A percentile compares a stretch with the other conserved stretches of the same genome.
phyloP scores from a whole-genome alignment of 2,329 filamentous ascomycete species.

The Pseudopyricularia javanii region DNA sequence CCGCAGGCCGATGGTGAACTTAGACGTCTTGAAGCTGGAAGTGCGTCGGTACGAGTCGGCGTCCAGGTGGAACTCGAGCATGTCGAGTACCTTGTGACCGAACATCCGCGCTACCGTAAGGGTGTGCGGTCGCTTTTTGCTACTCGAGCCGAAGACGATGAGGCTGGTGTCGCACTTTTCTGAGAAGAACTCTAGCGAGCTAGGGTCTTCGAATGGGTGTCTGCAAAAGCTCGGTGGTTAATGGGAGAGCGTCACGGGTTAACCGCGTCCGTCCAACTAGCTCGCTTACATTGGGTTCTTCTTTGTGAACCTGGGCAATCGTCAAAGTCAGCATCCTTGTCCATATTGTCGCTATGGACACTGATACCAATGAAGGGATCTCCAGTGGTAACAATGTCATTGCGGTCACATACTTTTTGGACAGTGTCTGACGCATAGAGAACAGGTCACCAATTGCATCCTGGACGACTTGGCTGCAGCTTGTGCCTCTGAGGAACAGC shows the following conservation, averaged over 20 bases:
- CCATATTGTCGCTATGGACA: too few species aligned
- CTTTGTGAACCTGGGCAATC: slow-evolving; percentile 66
- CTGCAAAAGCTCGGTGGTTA: neutral
- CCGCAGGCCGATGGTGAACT: slow-evolving; percentile 68
- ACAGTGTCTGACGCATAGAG: slow-evolving; percentile 71
- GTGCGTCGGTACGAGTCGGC: slow-evolving; percentile 58
- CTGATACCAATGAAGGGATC: too few species aligned
- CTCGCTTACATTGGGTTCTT: slow-evolving; percentile 54
- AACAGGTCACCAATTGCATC: slow-evolving; percentile 77
- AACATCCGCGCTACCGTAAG: slow-evolving; percentile 77
- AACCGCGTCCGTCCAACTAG: neutral
- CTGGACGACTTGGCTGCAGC: slow-evolving; percentile 70
- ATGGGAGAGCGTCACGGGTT: neutral
- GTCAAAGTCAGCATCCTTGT: neutral
- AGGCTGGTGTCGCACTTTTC: slow-evolving; percentile 86
- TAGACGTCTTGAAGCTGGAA: slow-evolving; percentile 60
- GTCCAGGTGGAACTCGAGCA: slow-evolving; percentile 83
- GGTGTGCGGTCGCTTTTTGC: slow-evolving; percentile 91
- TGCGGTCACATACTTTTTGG: slow-evolving; percentile 32
- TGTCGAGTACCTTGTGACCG: slow-evolving; percentile 78
- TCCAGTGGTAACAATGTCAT: too few species aligned
- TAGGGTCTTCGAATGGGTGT: slow-evolving; percentile 76
- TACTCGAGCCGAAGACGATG: slow-evolving; percentile 71
- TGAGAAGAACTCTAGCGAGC: slow-evolving; percentile 66
- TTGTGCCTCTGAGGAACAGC: slow-evolving; percentile 79